Conservation (phyloP, 257 asterid genomes). For the Nicotiana tabacum region DNA sequence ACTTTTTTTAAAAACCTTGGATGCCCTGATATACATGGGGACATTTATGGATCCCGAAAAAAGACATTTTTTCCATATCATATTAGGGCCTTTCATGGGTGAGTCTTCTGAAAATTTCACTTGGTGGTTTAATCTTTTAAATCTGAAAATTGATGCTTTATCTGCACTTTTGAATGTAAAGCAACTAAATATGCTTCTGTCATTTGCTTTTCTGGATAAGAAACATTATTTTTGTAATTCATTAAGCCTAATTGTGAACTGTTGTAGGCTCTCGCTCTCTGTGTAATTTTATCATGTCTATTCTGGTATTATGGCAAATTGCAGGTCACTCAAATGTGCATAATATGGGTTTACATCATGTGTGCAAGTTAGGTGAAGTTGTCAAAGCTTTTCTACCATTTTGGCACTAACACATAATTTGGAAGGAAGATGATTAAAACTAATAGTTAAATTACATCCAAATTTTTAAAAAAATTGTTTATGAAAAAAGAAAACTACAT, state of each 20-base stretch:
- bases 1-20: no score
- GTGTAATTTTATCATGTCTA: not conserved
- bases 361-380: not conserved
- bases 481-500: not conserved
- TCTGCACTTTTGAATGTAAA: not conserved
- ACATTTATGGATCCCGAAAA: no score
- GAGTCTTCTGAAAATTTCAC: conserved; percentile 40
- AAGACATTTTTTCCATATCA: no score
- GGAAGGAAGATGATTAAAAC: not conserved
- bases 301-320: not conserved
- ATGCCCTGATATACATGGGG: no score
- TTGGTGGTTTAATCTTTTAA: conserved; percentile 9
- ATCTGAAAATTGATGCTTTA: not conserved
- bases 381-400: not conserved
- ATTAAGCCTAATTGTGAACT: not conserved
- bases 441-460: not conserved
- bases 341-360: not conserved
- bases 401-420: not conserved
- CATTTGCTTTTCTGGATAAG: not conserved
- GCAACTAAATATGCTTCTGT: not conserved
- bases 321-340: not conserved
- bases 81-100: not conserved
- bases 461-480: not conserved
- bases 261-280: not conserved
- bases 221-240: not conserved